Evolutionary conservation across 2,329 filamentous ascomycete genomes (phyloP).

Genomic region (Aspergillus sp.): DNA sequence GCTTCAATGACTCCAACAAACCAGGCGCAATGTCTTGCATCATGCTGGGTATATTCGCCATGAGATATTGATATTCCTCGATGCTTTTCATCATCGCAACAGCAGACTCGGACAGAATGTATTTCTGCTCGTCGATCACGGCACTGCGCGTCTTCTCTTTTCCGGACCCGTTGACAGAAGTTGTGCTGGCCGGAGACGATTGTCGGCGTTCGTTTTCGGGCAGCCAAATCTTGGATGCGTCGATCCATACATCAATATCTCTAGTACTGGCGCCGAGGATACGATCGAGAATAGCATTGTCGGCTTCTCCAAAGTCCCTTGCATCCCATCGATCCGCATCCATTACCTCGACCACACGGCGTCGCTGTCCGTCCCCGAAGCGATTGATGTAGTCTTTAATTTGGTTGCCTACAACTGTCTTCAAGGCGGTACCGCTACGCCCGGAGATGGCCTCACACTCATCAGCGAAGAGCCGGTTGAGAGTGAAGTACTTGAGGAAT

Average conservation of each 20-base stretch:
- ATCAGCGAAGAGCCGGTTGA: constrained; percentile 66
- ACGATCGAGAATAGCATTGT: constrained; percentile 53
- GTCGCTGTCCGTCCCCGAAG: constrained; percentile 59
- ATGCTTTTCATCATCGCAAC: constrained; percentile 79
- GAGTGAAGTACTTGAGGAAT: constrained; percentile 63
- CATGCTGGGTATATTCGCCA: constrained; percentile 85
- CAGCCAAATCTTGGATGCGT: constrained; percentile 55
- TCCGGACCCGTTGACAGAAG: constrained; percentile 36
- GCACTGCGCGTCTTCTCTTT: constrained; percentile 72
- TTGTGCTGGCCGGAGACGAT: constrained; percentile 41
- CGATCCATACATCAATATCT: constrained; percentile 59
- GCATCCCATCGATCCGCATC: constrained; percentile 67
- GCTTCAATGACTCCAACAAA: constrained; percentile 80
- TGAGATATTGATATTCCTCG: constrained; percentile 78
- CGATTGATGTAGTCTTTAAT: constrained; percentile 63
- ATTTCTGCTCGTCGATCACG: constrained; percentile 79
- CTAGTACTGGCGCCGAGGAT: constrained; percentile 62
- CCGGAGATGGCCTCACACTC: constrained; percentile 69
- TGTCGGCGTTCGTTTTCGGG: constrained; percentile 29
- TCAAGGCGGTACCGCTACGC: constrained; percentile 60
- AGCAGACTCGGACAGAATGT: constrained; percentile 81
- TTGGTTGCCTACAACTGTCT: constrained; percentile 63
- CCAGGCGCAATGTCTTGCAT: constrained; percentile 77
- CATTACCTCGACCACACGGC: constrained; percentile 59
- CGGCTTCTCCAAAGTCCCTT: constrained; percentile 60